Evolutionary conservation across 805 yeast species (phyloP).

Genomic region (Candida silvatica): DNA sequence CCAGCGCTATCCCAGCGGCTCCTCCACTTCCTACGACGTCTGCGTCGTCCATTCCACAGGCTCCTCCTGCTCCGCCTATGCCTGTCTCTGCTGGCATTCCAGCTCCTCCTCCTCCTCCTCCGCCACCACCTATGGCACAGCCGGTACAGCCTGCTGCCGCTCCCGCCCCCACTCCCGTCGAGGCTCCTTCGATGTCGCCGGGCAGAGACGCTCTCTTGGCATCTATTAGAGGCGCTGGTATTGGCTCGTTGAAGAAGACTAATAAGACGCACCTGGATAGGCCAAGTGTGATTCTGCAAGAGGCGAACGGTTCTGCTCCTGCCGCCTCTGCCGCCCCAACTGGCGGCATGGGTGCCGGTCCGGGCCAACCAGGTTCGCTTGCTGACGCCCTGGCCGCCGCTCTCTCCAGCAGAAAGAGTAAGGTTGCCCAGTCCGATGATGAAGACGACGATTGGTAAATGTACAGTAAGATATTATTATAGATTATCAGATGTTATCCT

Average conservation of each 20-base stretch:
- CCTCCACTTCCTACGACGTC: too few species aligned
- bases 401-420: conserved; percentile 68
- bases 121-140: conserved; percentile 24
- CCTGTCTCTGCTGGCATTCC: conserved; percentile 26
- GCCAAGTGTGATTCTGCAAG: conserved; percentile 66
- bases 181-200: conserved; percentile 13
- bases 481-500: conserved; percentile 10
- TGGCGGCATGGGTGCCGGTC: conserved; percentile 30
- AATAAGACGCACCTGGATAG: conserved; percentile 79
- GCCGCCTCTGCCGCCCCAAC: conserved; percentile 18
- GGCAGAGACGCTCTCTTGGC: conserved; percentile 79
- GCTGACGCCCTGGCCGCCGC: conserved; percentile 49
- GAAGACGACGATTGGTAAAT: conserved; percentile 74
- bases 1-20: conserved; percentile 19
- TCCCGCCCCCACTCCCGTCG: conserved; percentile 12
- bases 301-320: conserved; percentile 57
- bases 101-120: conserved; percentile 29
- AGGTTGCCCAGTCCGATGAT: conserved; percentile 74
- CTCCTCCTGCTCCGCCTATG: conserved; percentile 8
- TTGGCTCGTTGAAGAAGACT: conserved; percentile 61
- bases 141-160: too few species aligned
- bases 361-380: conserved; percentile 38
- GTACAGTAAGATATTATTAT: not conserved
- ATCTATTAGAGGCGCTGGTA: conserved; percentile 75
- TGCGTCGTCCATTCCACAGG: too few species aligned